Base-by-base conservation (phyloP, 1,284 basidiomycete genomes). In the Meripilus lineatus region DNA sequence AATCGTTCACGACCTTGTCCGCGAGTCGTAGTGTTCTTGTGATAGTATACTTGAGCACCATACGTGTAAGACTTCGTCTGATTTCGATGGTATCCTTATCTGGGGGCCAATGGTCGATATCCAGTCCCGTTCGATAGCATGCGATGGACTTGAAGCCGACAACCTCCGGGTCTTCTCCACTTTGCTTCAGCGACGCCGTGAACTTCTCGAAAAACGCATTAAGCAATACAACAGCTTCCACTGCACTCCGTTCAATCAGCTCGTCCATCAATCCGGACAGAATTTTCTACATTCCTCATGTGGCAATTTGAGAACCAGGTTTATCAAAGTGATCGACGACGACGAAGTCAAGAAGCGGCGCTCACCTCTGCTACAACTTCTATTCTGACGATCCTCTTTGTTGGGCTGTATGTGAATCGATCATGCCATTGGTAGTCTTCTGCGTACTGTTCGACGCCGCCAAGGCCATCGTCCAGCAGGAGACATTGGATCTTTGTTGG, bases 111-210 rank as follows among this genome's bases (percentile, higher is more conserved):
- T 15, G 38, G 13, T 11, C 40, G 55, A 87, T 67, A 52, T 80
- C 69, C 33, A 89, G 66, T 3, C 85, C 86, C 0, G 83, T 83
- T 40, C 85, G 74, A 57, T 89, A 89, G 58, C 84, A 85, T 2
- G 77, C 71, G 38, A 88, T 72, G 7, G 83, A 84, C 61, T 89
- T 89, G 71, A 87, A 85, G 1, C 73, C 79, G 1, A 66, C 82
- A n/a, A 87, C 80, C 26, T 69, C 62, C 1, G 63, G 54, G 45
- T 80, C 69, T 4, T 42, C 42, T 1, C 73, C 75, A 40, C 56
- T 55, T 0, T 59, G 49, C 0, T 47, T 53, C 28, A 81, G 62
- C 3, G 50, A 55, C 4, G 49, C 47, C 15, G 46, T 53, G 49
- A 80, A 60, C 32, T 43, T 56, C 1, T 52, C 44, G 24, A 52